Percentiles rank a stretch among this genome's conserved stretches.
Evolutionary conservation across 2,329 filamentous ascomycete species (phyloP).

Genomic region (Tolypocladium amazonense): DNA sequence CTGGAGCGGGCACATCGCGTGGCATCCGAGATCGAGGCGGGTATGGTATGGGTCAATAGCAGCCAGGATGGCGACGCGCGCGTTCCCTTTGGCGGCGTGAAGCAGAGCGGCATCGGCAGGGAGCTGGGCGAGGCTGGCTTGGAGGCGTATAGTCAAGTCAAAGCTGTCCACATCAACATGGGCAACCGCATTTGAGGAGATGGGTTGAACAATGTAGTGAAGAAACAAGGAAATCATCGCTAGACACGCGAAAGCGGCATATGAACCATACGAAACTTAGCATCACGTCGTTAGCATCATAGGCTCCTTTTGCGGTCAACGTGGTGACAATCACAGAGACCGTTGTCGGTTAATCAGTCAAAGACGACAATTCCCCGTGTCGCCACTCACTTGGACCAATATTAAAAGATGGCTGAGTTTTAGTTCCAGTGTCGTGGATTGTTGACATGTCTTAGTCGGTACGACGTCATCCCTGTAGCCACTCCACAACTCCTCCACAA

Average conservation of each 20-base stretch:
- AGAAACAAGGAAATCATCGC: neutral
- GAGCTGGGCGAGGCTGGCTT: slow-evolving; percentile 35
- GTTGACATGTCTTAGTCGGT: neutral
- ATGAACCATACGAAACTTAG: no score
- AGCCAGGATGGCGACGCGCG: slow-evolving; percentile 32
- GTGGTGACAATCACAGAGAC: neutral
- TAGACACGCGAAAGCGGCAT: neutral
- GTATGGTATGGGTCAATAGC: slow-evolving; percentile 45
- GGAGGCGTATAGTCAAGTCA: slow-evolving; percentile 31
- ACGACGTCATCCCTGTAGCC: neutral
- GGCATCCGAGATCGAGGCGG: slow-evolving; percentile 49
- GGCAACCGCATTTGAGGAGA: slow-evolving; percentile 18
- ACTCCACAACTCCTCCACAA: neutral
- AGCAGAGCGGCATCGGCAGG: slow-evolving; percentile 36
- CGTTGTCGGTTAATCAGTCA: neutral
- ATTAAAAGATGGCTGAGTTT: neutral
- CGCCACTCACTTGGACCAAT: neutral
- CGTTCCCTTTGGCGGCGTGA: slow-evolving; percentile 35
- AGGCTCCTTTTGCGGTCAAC: neutral
- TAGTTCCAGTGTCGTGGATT: neutral
- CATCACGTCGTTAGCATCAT: neutral
- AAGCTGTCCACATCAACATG: slow-evolving; percentile 34
- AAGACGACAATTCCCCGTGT: neutral
- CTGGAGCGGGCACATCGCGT: slow-evolving; percentile 37
- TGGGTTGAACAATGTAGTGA: neutral